A percentile compares a stretch with the other conserved stretches of the same genome.
Evolutionary conservation across 768 basidiomycete species (phyloP).

Genomic region (Leucocoprinus sp.): DNA sequence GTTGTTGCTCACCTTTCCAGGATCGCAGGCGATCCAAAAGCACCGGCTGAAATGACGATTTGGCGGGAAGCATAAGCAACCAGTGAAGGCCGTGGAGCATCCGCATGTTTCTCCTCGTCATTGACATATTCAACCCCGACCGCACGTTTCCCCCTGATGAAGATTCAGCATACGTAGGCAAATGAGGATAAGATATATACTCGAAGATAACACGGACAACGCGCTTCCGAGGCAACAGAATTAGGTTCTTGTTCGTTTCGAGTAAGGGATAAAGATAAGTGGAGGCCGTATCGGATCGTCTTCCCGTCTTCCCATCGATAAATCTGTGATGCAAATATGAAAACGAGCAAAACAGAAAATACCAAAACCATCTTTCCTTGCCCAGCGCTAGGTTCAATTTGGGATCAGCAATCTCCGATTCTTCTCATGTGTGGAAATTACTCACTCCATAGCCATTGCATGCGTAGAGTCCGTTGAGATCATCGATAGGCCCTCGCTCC

Average conservation of each 20-base stretch:
- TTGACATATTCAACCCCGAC: constrained; percentile 46
- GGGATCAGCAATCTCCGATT: too few species aligned
- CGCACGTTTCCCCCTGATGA: constrained; percentile 29
- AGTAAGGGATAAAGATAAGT: constrained; percentile 42
- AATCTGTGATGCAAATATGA: constrained; percentile 32
- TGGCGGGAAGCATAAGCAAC: constrained; percentile 32
- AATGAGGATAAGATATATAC: constrained; percentile 20
- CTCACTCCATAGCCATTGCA: constrained; percentile 1
- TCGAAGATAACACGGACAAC: constrained; percentile 44
- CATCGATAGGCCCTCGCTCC: background rate
- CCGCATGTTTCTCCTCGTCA: constrained; percentile 22
- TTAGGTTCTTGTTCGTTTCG: constrained; percentile 31
- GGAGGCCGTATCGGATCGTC: constrained; percentile 49
- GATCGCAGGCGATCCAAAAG: constrained; percentile 49
- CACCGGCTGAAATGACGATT: constrained; percentile 43
- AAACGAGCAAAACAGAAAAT: too few species aligned
- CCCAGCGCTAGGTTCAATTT: too few species aligned
- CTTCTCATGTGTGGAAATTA: background rate
- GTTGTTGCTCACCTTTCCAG: constrained; percentile 34
- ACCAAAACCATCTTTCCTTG: too few species aligned
- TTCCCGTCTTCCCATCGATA: constrained; percentile 40
- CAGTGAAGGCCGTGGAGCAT: constrained; percentile 15
- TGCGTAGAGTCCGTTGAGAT: background rate
- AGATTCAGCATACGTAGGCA: background rate
- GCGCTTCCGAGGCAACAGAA: constrained; percentile 29